phyloP scores from a whole-genome alignment of 306 rosid species.

The Vigna nakashimae region DNA sequence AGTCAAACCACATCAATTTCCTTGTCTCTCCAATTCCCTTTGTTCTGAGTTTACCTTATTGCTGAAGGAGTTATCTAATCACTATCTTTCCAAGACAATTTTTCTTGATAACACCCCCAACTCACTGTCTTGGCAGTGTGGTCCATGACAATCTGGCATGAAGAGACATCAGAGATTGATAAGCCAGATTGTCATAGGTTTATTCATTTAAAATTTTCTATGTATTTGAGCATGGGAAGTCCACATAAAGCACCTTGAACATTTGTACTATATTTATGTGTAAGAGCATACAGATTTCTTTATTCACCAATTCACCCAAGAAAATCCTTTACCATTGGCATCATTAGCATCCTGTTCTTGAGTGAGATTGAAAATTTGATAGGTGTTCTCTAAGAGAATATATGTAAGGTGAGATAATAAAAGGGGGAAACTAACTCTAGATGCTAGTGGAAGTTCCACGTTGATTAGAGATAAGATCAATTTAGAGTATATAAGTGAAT shows the following conservation, averaged over 20 bases:
- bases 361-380: not conserved
- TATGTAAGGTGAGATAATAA: too few species aligned
- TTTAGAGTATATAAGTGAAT: too few species aligned
- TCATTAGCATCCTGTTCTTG: not conserved
- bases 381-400: too few species aligned
- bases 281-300: not conserved
- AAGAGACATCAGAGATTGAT: constrained; percentile 12
- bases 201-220: constrained; percentile 19
- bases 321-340: not conserved
- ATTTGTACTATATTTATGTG: constrained; percentile 4
- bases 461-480: too few species aligned
- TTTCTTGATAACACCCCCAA: not conserved
- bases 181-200: not conserved
- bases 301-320: not conserved
- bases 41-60: not conserved
- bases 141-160: constrained; percentile 10
- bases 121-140: not conserved
- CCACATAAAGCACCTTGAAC: constrained; percentile 11
- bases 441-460: too few species aligned
- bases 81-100: not conserved
- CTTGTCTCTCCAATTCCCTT: constrained; percentile 3
- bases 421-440: too few species aligned
- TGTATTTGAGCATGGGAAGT: constrained; percentile 1
- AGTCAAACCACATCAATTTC: not conserved
- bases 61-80: not conserved